Conservation (phyloP, 495 filamentous ascomycete species). For the Astrothelium subdiscretum region DNA sequence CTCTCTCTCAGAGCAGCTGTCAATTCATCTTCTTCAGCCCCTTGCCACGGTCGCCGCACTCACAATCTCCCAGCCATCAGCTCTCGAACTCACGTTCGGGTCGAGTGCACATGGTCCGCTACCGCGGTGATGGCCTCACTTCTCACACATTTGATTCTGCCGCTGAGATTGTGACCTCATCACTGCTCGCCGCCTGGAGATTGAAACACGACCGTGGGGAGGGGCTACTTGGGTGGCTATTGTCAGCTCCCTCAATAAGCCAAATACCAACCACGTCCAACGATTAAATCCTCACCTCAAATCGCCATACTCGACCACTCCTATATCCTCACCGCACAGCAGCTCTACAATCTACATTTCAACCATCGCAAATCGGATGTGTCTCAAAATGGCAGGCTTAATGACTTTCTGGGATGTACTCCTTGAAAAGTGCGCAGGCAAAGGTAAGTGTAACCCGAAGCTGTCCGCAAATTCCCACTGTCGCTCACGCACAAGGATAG, state of each 20-base stretch:
- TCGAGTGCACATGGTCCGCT: not conserved
- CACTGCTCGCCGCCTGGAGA: not conserved
- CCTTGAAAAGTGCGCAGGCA: not conserved
- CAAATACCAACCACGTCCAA: no score
- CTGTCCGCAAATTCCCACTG: not conserved
- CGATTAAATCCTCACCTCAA: not conserved
- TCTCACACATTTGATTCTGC: not conserved
- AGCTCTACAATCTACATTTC: not conserved
- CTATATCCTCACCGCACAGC: not conserved
- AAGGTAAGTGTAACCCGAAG: not conserved
- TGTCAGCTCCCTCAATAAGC: no score
- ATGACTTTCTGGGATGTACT: not conserved
- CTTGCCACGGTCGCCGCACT: not conserved
- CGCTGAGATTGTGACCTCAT: not conserved
- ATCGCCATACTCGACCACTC: not conserved
- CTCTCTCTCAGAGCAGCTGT: not conserved
- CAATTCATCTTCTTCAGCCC: not conserved
- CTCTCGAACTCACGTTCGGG: not conserved
- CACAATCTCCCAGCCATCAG: not conserved
- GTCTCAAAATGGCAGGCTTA: not conserved
- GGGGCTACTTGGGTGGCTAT: no score
- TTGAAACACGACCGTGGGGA: not conserved
- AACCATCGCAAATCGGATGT: not conserved
- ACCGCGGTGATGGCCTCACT: not conserved
- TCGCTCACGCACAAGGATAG: not conserved